Conservation (phyloP, 345 rosid species). For the Eucalyptus sideroxylon region DNA sequence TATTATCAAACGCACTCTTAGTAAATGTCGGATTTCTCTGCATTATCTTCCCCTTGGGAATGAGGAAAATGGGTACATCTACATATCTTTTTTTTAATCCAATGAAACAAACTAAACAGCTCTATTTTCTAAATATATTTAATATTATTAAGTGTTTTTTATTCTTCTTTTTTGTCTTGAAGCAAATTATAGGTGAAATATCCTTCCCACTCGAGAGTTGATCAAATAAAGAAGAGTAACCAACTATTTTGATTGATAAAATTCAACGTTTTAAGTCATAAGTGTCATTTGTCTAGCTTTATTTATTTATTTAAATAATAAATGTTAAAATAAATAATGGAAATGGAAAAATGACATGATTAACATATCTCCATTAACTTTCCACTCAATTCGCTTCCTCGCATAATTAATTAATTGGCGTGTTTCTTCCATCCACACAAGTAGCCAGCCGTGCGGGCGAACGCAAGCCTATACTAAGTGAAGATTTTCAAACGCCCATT, state of each 20-base stretch:
- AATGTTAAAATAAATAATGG: no score
- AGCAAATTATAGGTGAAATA: no score
- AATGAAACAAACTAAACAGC: not conserved
- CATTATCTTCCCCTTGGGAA: not conserved
- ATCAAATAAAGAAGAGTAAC: not conserved
- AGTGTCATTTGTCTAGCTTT: not conserved
- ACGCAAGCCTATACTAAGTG: no score
- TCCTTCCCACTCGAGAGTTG: not conserved
- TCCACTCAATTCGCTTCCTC: no score
- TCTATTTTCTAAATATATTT: not conserved
- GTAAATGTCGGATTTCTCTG: not conserved
- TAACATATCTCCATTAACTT: no score
- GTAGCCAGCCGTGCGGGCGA: no score
- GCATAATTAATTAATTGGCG: no score
- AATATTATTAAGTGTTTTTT: not conserved
- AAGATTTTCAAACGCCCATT: not conserved
- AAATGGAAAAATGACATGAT: no score
- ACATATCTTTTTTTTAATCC: not conserved
- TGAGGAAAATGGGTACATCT: not conserved
- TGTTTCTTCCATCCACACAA: no score
- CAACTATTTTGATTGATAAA: not conserved
- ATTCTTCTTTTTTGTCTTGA: no score
- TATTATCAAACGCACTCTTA: accelerated
- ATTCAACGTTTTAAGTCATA: not conserved
- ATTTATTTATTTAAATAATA: no score